phyloP scores from a whole-genome alignment of 306 rosid genomes.

The Trifolium repens region DNA sequence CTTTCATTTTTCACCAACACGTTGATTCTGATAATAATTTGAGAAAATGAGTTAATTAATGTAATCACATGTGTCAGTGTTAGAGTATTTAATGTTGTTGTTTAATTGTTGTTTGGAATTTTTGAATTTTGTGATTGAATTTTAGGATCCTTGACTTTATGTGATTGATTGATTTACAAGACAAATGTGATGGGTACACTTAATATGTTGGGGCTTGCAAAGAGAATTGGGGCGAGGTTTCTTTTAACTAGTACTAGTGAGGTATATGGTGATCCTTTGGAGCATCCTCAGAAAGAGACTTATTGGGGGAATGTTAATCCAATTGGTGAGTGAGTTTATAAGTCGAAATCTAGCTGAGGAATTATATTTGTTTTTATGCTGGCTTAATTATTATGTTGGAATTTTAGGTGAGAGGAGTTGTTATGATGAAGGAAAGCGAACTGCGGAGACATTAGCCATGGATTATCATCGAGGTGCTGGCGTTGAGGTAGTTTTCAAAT shows the following conservation, averaged over 20 bases:
- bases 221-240: slow-evolving; percentile 95
- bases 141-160: slow-evolving; percentile 57
- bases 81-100: too few species aligned
- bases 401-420: slow-evolving; percentile 91
- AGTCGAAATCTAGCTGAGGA: background rate
- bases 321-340: slow-evolving; percentile 64
- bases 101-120: too few species aligned
- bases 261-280: slow-evolving; percentile 94
- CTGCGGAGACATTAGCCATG: slow-evolving; percentile 93
- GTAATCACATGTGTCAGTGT: background rate
- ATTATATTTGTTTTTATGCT: slow-evolving; percentile 3
- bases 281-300: slow-evolving; percentile 99
- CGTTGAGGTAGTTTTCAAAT: slow-evolving; percentile 69
- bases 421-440: slow-evolving; percentile 97
- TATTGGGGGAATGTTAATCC: slow-evolving; percentile 99
- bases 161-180: slow-evolving; percentile 63
- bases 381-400: slow-evolving; percentile 1
- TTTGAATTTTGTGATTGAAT: background rate
- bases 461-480: slow-evolving; percentile 98
- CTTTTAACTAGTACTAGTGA: slow-evolving; percentile 95
- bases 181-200: slow-evolving; percentile 99
- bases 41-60: background rate
- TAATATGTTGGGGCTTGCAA: slow-evolving; percentile 95
- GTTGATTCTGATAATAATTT: background rate
- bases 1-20: background rate